These are phyloP conservation scores for Ceratocystis albifundus DNA, from an alignment of 2,329 filamentous ascomycete genomes.

Conservation along the genomic window DNA sequence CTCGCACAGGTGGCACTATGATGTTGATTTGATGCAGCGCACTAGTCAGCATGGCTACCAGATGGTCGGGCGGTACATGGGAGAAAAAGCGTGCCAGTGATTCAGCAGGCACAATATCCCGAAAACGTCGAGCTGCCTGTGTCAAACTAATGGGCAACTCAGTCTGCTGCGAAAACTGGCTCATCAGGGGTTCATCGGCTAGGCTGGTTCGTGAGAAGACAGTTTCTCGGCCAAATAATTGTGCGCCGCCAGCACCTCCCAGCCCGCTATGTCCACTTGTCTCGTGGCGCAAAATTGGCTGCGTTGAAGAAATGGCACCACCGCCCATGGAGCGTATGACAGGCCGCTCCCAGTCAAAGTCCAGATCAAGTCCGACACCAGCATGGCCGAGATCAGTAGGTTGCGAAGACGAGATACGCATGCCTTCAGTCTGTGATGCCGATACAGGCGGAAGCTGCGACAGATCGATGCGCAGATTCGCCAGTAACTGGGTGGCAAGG, in stretches of 20 bases:
- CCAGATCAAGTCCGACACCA: conserved; percentile 52
- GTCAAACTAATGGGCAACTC: conserved; percentile 74
- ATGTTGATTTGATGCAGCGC: conserved; percentile 79
- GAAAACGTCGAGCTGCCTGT: conserved; percentile 77
- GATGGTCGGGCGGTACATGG: conserved; percentile 57
- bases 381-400: conserved; percentile 42
- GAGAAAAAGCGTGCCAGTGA: conserved; percentile 89
- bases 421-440: conserved; percentile 27
- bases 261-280: conserved; percentile 25
- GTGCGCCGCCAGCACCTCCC: not conserved
- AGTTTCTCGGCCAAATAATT: conserved; percentile 8
- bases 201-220: conserved; percentile 50
- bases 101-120: conserved; percentile 80
- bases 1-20: conserved; percentile 46
- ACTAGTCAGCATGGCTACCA: conserved; percentile 69
- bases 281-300: conserved; percentile 34
- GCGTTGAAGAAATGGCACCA: conserved; percentile 37
- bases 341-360: conserved; percentile 83
- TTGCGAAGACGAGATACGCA: conserved; percentile 50
- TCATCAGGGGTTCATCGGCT: conserved; percentile 74
- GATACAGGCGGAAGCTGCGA: conserved; percentile 25
- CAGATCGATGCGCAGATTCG: conserved; percentile 81
- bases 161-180: conserved; percentile 71
- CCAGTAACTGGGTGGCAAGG: conserved; percentile 90
- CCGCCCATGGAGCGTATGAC: conserved; percentile 41